phyloP scores from a whole-genome alignment of 192 early-diverging fungal genomes.

The Oehlia diaphana region DNA sequence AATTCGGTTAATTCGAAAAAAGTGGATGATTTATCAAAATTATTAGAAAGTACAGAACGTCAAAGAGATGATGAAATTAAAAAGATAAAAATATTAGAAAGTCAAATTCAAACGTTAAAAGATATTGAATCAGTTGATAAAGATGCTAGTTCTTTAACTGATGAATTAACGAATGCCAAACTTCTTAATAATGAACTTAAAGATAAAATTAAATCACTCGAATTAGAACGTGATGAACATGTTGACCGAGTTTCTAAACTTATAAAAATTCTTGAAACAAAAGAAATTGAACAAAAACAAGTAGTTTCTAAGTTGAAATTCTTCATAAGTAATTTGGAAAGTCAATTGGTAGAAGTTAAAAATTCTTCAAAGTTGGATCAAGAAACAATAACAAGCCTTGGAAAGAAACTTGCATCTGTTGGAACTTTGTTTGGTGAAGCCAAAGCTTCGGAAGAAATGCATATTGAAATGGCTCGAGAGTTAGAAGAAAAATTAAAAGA shows the following conservation, averaged over 20 bases:
- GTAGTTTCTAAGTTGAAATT: background rate
- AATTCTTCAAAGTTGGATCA: background rate
- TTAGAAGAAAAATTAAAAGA: slow-evolving; percentile 11
- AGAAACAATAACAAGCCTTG: background rate
- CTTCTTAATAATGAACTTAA: background rate
- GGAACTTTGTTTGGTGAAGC: slow-evolving; percentile 2
- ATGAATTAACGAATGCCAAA: slow-evolving; percentile 6
- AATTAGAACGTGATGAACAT: slow-evolving; percentile 6
- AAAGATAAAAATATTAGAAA: slow-evolving; percentile 7
- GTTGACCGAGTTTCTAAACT: background rate
- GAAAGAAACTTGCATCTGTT: slow-evolving; percentile 4
- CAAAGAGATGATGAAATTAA: slow-evolving; percentile 16
- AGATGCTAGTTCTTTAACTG: background rate
- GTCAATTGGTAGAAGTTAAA: background rate
- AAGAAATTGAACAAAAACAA: slow-evolving; percentile 3
- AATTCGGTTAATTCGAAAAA: background rate
- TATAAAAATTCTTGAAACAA: slow-evolving; percentile 3
- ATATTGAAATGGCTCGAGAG: background rate
- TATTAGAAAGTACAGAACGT: background rate
- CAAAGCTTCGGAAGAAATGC: background rate
- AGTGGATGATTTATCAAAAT: slow-evolving; percentile 1
- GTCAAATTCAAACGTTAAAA: background rate
- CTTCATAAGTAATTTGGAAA: background rate
- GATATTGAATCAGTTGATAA: slow-evolving; percentile 2
- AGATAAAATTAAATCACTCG: background rate